Conservation (phyloP, 768 basidiomycete species). For the Saitozyma sp. region DNA sequence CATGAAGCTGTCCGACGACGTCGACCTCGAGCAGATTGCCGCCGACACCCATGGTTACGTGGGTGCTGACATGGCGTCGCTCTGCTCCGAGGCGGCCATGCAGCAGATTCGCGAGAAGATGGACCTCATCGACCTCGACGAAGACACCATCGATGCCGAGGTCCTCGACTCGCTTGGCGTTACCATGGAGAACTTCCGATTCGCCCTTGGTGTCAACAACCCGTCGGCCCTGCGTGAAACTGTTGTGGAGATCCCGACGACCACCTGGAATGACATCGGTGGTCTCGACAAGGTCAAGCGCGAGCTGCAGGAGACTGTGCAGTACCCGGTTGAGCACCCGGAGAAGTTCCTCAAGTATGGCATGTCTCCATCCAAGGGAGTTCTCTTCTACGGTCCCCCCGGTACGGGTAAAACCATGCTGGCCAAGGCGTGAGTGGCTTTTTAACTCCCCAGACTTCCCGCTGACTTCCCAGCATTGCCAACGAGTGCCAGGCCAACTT, state of each 20-base stretch:
- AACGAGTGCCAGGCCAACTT: constrained; percentile 99
- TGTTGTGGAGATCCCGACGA: constrained; percentile 97
- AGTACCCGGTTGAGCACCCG: constrained; percentile 99
- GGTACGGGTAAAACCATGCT: constrained; percentile 99
- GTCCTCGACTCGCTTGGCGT: constrained; percentile 98
- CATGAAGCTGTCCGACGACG: constrained; percentile 96
- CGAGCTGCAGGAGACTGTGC: constrained; percentile 98
- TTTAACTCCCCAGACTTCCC: background rate
- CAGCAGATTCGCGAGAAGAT: constrained; percentile 99
- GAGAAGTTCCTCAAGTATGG: constrained; percentile 99
- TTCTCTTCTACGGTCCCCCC: constrained; percentile 98
- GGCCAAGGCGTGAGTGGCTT: constrained; percentile 70
- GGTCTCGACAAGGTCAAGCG: constrained; percentile 99
- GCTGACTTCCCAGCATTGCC: constrained; percentile 62
- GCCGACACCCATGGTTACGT: constrained; percentile 99
- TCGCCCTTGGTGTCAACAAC: constrained; percentile 94
- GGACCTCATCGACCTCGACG: constrained; percentile 62
- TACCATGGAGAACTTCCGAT: constrained; percentile 99
- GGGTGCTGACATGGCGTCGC: constrained; percentile 93
- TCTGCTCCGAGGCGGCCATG: constrained; percentile 99
- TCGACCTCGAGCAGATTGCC: constrained; percentile 97
- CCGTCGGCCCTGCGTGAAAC: constrained; percentile 99
- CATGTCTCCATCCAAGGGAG: constrained; percentile 99
- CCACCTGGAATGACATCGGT: constrained; percentile 99
- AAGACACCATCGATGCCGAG: constrained; percentile 97